Conservation (phyloP, 148 eudicot species). For the Arbutus unedo region DNA sequence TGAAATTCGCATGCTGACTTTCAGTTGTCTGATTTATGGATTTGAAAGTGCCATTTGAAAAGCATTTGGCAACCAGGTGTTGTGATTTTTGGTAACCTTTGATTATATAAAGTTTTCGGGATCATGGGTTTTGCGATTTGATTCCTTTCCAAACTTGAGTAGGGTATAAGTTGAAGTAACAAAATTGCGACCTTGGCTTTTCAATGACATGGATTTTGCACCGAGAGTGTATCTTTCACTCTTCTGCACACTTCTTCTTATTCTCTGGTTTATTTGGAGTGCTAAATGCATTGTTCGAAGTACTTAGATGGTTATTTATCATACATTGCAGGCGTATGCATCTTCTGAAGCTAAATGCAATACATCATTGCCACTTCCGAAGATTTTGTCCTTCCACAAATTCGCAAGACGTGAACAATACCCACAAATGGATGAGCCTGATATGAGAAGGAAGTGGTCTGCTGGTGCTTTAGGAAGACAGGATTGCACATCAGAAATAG, state of each 20-base stretch:
- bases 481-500: conserved; percentile 87
- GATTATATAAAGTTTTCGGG: no score
- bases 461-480: conserved; percentile 70
- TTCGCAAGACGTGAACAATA: conserved; percentile 87
- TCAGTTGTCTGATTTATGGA: no score
- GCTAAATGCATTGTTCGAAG: conserved; percentile 3
- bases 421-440: conserved; percentile 69
- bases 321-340: conserved; percentile 73
- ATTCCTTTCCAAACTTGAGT: not conserved
- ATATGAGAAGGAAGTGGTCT: conserved; percentile 57
- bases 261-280: not conserved
- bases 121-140: no score
- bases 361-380: conserved; percentile 65
- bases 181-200: not conserved
- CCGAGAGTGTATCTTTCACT: not conserved
- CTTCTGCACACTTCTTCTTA: not conserved
- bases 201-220: not conserved
- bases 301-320: conserved; percentile 7
- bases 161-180: not conserved
- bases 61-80: no score
- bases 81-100: no score
- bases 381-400: conserved; percentile 93
- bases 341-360: conserved; percentile 65
- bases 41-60: no score
- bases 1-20: no score